Conservation (phyloP, 257 asterid genomes). For the Nicotiana noctiflora region DNA sequence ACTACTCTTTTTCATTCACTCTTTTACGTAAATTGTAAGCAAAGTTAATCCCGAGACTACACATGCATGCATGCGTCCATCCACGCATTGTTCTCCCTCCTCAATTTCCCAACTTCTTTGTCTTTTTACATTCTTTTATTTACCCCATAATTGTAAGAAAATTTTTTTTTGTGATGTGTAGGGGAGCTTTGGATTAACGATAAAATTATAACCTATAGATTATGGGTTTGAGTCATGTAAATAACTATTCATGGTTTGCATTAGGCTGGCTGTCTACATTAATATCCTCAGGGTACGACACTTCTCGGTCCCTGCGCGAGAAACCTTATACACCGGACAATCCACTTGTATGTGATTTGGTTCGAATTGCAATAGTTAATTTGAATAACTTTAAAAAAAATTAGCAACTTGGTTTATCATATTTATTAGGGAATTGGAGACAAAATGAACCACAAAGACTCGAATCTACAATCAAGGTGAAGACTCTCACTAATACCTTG, state of each 20-base stretch:
- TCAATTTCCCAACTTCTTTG: constrained; percentile 5
- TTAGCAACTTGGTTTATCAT: too few relatives aligned
- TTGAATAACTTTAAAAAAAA: too few relatives aligned
- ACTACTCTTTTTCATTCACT: background rate
- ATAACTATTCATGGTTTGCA: too few relatives aligned
- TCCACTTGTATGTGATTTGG: too few relatives aligned
- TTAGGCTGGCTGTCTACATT: too few relatives aligned
- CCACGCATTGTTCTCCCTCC: background rate
- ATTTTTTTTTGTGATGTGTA: too few relatives aligned
- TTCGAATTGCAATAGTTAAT: too few relatives aligned
- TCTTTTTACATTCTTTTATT: background rate
- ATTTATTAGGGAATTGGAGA: background rate
- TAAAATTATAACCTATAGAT: too few relatives aligned
- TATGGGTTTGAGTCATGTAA: rapidly evolving
- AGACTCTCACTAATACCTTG: background rate
- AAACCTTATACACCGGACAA: too few relatives aligned
- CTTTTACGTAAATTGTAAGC: constrained; percentile 25
- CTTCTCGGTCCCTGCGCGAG: too few relatives aligned
- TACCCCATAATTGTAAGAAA: background rate
- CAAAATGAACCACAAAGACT: background rate
- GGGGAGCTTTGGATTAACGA: rapidly evolving
- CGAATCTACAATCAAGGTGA: background rate
- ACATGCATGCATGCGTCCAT: constrained; percentile 2
- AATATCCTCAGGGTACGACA: too few relatives aligned
- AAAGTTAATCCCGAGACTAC: constrained; percentile 16